Conservation (phyloP, 192 early-diverging fungal species). For the Rhizoclosmatium globosum region DNA sequence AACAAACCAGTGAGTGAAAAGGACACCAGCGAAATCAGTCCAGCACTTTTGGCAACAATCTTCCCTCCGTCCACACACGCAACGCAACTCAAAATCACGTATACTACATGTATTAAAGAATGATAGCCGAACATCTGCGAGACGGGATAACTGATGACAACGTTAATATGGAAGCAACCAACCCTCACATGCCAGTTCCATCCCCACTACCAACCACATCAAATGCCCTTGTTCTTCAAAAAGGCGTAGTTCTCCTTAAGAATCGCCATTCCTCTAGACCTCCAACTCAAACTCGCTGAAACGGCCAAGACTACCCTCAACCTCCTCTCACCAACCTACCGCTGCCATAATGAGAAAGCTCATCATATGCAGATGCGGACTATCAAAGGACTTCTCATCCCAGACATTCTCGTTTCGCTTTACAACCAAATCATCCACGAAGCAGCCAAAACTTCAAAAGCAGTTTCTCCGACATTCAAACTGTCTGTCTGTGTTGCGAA, state of each 20-base stretch:
- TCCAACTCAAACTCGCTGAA: neutral
- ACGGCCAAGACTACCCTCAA: neutral
- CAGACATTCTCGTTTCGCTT: neutral
- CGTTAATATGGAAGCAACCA: neutral
- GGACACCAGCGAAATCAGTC: too few species aligned
- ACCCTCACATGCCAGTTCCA: neutral
- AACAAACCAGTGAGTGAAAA: too few species aligned
- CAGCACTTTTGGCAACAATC: too few species aligned
- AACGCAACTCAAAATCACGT: too few species aligned
- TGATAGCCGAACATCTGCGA: too few species aligned
- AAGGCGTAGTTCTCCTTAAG: neutral
- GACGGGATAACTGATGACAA: too few species aligned
- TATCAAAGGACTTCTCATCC: neutral
- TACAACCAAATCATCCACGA: neutral
- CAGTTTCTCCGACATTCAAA: neutral
- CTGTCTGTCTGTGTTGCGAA: neutral
- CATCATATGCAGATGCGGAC: constrained; percentile 6
- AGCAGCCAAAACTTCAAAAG: neutral
- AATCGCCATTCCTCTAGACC: neutral
- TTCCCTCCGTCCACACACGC: too few species aligned
- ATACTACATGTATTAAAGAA: too few species aligned
- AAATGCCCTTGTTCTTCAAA: neutral
- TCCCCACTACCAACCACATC: neutral
- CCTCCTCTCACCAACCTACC: neutral
- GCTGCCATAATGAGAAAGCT: constrained; percentile 5